Percentiles rank a stretch among this genome's conserved stretches.
Evolutionary conservation across 108 stramenopile genomes (phyloP).

Genomic region (Nitzschia sp.): DNA sequence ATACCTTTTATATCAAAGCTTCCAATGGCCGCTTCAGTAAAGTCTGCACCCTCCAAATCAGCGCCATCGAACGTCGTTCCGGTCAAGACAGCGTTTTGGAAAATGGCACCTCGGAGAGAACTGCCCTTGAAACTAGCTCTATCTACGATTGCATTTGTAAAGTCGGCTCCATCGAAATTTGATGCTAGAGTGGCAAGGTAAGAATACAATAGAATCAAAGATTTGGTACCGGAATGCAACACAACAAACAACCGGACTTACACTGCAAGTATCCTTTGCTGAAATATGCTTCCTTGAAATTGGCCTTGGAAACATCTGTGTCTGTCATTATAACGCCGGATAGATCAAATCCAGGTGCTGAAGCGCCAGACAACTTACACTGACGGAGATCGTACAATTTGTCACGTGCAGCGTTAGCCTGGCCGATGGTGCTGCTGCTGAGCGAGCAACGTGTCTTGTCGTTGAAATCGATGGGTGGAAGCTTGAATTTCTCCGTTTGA

Average conservation of each 20-base stretch:
- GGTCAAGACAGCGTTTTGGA: constrained; percentile 92
- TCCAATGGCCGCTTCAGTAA: constrained; percentile 89
- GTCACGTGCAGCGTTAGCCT: constrained; percentile 96
- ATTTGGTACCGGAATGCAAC: background rate
- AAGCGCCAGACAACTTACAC: constrained; percentile 65
- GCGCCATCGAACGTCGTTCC: constrained; percentile 91
- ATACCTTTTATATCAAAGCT: constrained; percentile 88
- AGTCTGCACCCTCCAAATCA: constrained; percentile 91
- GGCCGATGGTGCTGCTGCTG: constrained; percentile 86
- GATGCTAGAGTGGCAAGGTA: constrained; percentile 64
- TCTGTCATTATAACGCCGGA: constrained; percentile 88
- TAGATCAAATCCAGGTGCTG: constrained; percentile 75
- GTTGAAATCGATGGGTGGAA: constrained; percentile 84
- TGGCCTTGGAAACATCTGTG: constrained; percentile 83
- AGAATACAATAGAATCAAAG: background rate
- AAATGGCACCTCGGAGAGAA: constrained; percentile 78
- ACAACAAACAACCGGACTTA: constrained; percentile 22
- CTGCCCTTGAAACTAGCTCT: constrained; percentile 84
- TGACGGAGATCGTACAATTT: constrained; percentile 92
- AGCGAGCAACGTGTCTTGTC: constrained; percentile 84
- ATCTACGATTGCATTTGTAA: constrained; percentile 95
- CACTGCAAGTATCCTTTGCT: constrained; percentile 84
- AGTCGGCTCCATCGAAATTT: constrained; percentile 92
- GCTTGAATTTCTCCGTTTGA: constrained; percentile 84
- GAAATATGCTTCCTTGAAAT: constrained; percentile 88